phyloP scores from a whole-genome alignment of 768 basidiomycete species.

The Crassisporium funariophilum region DNA sequence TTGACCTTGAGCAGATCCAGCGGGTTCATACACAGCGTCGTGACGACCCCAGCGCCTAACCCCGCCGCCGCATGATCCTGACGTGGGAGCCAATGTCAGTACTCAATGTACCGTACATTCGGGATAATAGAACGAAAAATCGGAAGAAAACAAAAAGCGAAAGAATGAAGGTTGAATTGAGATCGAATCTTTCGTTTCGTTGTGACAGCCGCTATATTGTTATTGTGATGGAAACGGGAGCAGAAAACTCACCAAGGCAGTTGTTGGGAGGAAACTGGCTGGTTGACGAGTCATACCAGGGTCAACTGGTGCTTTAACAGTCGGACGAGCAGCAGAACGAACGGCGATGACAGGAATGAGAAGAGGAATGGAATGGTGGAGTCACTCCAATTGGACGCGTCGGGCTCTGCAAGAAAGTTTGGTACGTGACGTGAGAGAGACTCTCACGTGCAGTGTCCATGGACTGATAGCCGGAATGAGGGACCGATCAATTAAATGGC shows the following conservation, averaged over 20 bases:
- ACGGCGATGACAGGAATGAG: background rate
- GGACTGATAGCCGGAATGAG: too few relatives aligned
- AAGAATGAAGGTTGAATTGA: too few relatives aligned
- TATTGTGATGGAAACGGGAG: background rate
- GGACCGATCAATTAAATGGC: too few relatives aligned
- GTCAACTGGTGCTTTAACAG: background rate
- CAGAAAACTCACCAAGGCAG: constrained; percentile 42
- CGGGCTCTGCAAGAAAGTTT: too few relatives aligned
- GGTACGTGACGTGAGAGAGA: too few relatives aligned
- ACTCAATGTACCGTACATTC: too few relatives aligned
- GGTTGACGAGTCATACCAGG: constrained; percentile 33
- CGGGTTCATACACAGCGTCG: constrained; percentile 96
- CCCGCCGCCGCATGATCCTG: constrained; percentile 97
- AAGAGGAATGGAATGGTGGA: too few relatives aligned
- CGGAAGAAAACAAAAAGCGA: too few relatives aligned
- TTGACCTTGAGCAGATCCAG: constrained; percentile 95
- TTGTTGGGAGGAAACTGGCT: constrained; percentile 53
- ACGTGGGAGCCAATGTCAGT: too few relatives aligned
- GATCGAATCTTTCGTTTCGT: background rate
- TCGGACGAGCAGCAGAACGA: constrained; percentile 3
- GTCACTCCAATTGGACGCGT: too few relatives aligned
- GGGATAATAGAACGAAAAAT: too few relatives aligned
- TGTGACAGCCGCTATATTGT: background rate
- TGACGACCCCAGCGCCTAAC: constrained; percentile 88
- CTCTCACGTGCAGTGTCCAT: too few relatives aligned